Conservation (phyloP, 1,284 basidiomycete genomes). For the Bondarzewia mesenterica region DNA sequence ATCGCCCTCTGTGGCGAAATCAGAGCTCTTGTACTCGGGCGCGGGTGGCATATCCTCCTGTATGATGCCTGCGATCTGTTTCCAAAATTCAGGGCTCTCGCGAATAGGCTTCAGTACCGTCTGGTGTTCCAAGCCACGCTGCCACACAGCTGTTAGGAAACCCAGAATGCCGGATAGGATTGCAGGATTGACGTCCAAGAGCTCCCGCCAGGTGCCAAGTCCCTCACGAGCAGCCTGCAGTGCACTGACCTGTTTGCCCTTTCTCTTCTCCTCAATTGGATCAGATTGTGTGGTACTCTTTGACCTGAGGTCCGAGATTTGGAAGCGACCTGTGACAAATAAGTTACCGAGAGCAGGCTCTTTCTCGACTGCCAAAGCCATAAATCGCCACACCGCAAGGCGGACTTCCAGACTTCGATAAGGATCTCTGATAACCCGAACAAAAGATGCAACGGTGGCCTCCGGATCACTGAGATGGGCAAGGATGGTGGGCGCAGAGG, state of each 20-base stretch:
- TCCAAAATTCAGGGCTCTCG: conserved; percentile 55
- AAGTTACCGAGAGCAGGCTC: conserved; percentile 84
- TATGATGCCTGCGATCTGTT: conserved; percentile 49
- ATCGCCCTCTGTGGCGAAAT: conserved; percentile 39
- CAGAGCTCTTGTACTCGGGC: conserved; percentile 52
- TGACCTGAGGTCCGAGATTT: conserved; percentile 36
- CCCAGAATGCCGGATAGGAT: conserved; percentile 69
- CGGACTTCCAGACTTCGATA: conserved; percentile 65
- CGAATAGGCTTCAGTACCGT: conserved; percentile 48
- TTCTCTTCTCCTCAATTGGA: conserved; percentile 19
- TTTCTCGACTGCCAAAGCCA: conserved; percentile 74
- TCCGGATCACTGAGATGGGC: conserved; percentile 70
- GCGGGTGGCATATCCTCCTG: conserved; percentile 58
- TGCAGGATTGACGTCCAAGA: conserved; percentile 71
- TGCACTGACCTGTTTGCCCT: conserved; percentile 38
- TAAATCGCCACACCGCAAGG: conserved; percentile 77
- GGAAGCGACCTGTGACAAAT: conserved; percentile 69
- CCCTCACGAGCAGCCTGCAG: conserved; percentile 60
- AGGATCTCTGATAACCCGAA: conserved; percentile 61
- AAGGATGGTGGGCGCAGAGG: conserved; percentile 59
- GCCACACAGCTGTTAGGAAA: conserved; percentile 80
- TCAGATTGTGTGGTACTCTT: conserved; percentile 22
- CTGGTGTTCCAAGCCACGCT: conserved; percentile 74
- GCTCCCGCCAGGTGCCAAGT: conserved; percentile 58
- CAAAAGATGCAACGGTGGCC: conserved; percentile 49